Conservation (phyloP, 2,329 filamentous ascomycete species). For the Aspergillus viridinutans region DNA sequence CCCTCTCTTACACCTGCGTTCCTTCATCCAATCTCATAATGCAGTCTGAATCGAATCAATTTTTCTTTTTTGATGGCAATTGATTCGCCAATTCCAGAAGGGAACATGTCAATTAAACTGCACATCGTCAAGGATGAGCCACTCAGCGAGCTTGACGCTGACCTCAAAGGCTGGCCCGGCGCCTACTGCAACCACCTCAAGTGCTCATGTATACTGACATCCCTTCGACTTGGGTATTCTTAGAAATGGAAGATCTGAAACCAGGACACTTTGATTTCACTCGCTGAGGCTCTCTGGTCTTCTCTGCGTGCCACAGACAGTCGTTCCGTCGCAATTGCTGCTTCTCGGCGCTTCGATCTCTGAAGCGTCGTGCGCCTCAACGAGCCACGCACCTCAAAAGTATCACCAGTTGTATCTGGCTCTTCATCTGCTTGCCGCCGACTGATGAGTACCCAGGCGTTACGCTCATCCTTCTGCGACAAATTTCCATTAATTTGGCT, state of each 20-base stretch:
- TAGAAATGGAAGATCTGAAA: constrained; percentile 21
- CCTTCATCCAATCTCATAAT: constrained; percentile 4
- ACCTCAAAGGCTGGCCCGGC: constrained; percentile 15
- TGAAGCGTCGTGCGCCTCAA: constrained; percentile 4
- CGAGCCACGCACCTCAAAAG: constrained; percentile 7
- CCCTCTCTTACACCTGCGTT: neutral
- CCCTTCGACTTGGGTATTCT: constrained; percentile 13
- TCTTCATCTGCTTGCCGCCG: constrained; percentile 18
- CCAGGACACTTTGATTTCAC: constrained; percentile 8
- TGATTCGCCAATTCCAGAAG: constrained; percentile 11
- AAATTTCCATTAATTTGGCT: constrained; percentile 14
- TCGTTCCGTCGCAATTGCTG: constrained; percentile 8
- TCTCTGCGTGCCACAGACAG: neutral
- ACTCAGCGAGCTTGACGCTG: constrained; percentile 22
- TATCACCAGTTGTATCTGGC: constrained; percentile 2
- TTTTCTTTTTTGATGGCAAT: neutral
- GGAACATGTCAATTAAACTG: neutral
- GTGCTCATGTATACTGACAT: constrained; percentile 9
- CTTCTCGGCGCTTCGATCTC: constrained; percentile 14
- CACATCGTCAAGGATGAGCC: constrained; percentile 10
- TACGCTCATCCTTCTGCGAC: constrained; percentile 4
- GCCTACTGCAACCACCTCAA: constrained; percentile 23
- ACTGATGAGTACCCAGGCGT: constrained; percentile 9
- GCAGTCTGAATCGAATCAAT: neutral
- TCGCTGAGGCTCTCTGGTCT: neutral